phyloP scores from a whole-genome alignment of 805 yeast genomes.

The Yarrowia sp. region DNA sequence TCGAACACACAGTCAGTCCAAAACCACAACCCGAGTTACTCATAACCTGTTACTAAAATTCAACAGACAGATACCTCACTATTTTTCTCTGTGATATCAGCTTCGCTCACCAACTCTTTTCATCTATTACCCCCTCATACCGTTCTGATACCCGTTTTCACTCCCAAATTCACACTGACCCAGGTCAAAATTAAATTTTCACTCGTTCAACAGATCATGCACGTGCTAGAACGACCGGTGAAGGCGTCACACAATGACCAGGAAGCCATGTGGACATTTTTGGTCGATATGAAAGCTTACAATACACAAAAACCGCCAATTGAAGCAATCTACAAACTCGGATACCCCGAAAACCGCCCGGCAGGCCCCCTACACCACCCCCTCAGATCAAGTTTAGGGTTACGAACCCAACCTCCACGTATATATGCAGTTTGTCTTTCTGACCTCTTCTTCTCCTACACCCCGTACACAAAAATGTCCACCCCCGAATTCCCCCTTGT shows the following conservation, averaged over 20 bases:
- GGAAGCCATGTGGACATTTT: neutral
- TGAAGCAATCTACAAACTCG: neutral
- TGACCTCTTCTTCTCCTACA: neutral
- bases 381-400: conserved; percentile 2
- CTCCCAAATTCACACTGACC: neutral
- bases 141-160: no score
- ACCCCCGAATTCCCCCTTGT: conserved; percentile 56
- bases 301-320: neutral
- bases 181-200: conserved; percentile 2
- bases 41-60: no score
- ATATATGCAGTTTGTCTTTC: neutral
- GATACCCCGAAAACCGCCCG: neutral
- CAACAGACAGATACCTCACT: no score
- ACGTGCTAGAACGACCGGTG: conserved; percentile 19
- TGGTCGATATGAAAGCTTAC: neutral
- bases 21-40: no score
- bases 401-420: conserved; percentile 5
- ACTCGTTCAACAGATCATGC: neutral
- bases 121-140: no score
- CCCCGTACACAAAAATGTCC: neutral
- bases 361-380: neutral
- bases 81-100: no score
- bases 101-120: no score
- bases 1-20: no score
- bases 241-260: neutral